Evolutionary conservation across 2,329 filamentous ascomycete species (phyloP).

Genomic region (Aspergillus amoenus): DNA sequence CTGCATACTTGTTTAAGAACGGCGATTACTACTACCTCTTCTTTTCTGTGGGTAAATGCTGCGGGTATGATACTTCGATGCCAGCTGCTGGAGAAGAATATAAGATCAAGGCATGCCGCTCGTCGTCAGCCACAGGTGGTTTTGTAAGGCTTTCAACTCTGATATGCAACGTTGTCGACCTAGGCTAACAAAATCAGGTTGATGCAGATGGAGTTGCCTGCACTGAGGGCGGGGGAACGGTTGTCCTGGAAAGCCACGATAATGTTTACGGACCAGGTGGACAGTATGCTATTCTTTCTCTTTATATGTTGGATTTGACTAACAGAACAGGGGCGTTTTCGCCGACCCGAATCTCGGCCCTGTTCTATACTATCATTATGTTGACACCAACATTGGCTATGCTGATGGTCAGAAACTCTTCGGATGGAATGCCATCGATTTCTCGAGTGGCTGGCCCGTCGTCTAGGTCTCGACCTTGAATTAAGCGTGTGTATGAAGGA

Average conservation of each 20-base stretch:
- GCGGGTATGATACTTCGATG: slow-evolving; percentile 51
- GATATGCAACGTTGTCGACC: background rate
- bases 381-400: slow-evolving; percentile 55
- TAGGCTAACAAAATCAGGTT: slow-evolving; percentile 25
- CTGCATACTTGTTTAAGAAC: slow-evolving; percentile 55
- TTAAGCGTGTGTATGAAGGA: too few relatives aligned
- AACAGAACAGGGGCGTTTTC: slow-evolving; percentile 28
- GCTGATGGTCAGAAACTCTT: slow-evolving; percentile 49
- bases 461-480: slow-evolving; percentile 24
- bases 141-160: slow-evolving; percentile 45
- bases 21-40: slow-evolving; percentile 64
- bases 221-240: slow-evolving; percentile 57
- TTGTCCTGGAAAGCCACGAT: slow-evolving; percentile 56
- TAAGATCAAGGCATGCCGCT: slow-evolving; percentile 65
- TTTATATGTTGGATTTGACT: background rate
- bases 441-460: slow-evolving; percentile 47
- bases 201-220: slow-evolving; percentile 57
- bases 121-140: slow-evolving; percentile 49
- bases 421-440: slow-evolving; percentile 48
- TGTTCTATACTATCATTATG: slow-evolving; percentile 64
- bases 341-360: slow-evolving; percentile 44
- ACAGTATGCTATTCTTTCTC: slow-evolving; percentile 45
- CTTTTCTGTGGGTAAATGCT: slow-evolving; percentile 62
- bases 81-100: slow-evolving; percentile 63
- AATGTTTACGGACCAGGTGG: slow-evolving; percentile 66